phyloP scores from a whole-genome alignment of 345 rosid species.

The Psidium friedrichsthalianum region DNA sequence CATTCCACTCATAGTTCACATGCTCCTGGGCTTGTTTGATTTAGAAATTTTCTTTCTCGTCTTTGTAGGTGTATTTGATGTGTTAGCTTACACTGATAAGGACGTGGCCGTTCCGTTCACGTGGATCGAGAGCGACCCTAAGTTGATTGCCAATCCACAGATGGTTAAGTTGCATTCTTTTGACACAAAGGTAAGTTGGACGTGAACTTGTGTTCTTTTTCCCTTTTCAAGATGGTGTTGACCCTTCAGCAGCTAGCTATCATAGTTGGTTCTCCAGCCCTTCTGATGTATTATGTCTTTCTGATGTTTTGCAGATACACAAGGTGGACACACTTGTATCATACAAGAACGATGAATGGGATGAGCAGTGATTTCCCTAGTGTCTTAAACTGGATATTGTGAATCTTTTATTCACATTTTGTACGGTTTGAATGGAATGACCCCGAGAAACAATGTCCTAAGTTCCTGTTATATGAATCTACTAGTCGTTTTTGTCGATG shows the following conservation, averaged over 20 bases:
- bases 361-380: conserved; percentile 36
- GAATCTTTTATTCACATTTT: conserved; percentile 16
- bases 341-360: conserved; percentile 95
- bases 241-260: neutral
- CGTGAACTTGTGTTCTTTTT: neutral
- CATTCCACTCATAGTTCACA: neutral
- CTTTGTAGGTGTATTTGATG: conserved; percentile 79
- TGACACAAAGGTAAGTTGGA: conserved; percentile 63
- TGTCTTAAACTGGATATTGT: neutral
- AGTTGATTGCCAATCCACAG: conserved; percentile 92
- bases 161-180: conserved; percentile 97
- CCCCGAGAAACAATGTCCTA: neutral
- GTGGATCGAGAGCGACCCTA: conserved; percentile 93
- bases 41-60: neutral
- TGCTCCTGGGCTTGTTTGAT: neutral
- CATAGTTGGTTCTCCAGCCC: neutral
- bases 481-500: neutral
- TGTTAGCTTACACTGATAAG: conserved; percentile 78
- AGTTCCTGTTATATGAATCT: neutral
- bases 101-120: conserved; percentile 93
- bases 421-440: neutral
- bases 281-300: neutral
- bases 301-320: conserved; percentile 58
- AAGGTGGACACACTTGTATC: conserved; percentile 80
- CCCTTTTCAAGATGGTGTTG: neutral